Evolutionary conservation across 2,329 filamentous ascomycete species (phyloP), one percentile per base, ranked within the genome.

Genomic region (Trichoderma lentiforme): DNA sequence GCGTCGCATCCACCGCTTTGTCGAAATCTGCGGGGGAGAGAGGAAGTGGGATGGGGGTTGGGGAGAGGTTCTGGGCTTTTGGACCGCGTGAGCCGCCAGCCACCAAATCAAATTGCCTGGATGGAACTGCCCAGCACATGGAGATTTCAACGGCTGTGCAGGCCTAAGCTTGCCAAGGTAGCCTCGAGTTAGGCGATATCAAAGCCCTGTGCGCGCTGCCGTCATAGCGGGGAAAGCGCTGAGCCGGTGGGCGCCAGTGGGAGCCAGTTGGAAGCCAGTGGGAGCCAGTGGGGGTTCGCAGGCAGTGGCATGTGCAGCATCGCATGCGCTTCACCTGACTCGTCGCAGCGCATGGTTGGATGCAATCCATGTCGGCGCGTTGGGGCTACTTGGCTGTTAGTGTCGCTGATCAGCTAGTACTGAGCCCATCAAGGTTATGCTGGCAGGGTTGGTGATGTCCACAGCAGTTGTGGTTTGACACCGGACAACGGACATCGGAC

Each of bases 241-340:
- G 56, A n/a, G 56, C 56, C 56, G 14, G 39, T 43, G 5, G 36
- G 34, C 5, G 34, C 34, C 36, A 39, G 15, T 18, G 39, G 39
- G 39, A 9, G 39, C 39, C 36, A 39, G 36, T 39, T 18, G 39
- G 39, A 18, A 9, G 39, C 39, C 36, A 39, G 36, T 39, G 36
- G 14, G 36, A 5, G 36, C 36, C 43, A 21, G 56, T 58, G 56
- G 56, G 26, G 56, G 56, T 58, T 24, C 26, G 36, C 34, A 39
- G 32, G 65, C 53, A 30, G 65, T 60, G 34, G 56, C 65, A 68
- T 68, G 65, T 69, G 65, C 65, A 51, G 65, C 53, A 69, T 58
- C 65, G 14, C 18, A 11, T 28, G 26, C 24, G 53, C 65, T 60
- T 69, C 65, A 69, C 34, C 65, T 69, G 65, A 69, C 65, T 69